Evolutionary conservation across 352 stramenopile genomes (phyloP), one percentile per base, ranked within the genome.

Genomic region (Phytophthora sansomeana): DNA sequence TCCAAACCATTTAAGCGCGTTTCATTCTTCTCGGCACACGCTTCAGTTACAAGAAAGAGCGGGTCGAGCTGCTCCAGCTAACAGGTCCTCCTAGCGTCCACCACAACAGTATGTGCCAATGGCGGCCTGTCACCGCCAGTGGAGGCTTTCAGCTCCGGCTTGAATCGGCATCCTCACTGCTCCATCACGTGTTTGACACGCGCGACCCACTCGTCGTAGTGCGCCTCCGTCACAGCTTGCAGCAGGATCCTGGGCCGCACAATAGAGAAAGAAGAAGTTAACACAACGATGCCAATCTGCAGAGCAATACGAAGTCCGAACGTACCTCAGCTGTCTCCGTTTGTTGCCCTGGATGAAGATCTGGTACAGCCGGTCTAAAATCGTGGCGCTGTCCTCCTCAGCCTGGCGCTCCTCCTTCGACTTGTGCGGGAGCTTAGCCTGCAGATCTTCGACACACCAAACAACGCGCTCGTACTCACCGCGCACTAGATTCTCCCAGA

Each of bases 391-490:
- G 24, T 65, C 57, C 28, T 74, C 62, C 26, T 67, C 32, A 30
- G 43, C 36, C 28, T 74, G 61, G 2, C 69, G 38, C 19, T 81
- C 68, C 11, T 70, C 50, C 3, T 44, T 36, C 7, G 63, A 59
- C 13, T 65, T 54, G 13, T 61, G 63, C 14, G 86, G 83, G 16
- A 94, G 62, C 55, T 85, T 83, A 3, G 79, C 83, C 21, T 91
- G 78, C 16, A 94, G 69, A 49, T 91, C 77, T 16, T 84, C 76
- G 5, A 92, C 61, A 49, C 80, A 85, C 67, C 62, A 73, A 13
- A 87, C 83, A n/a, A 91, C 79, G 10, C 83, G 86, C 33, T 91
- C 83, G 35, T 80, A 92, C 35, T 87, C 78, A 0, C 83, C 83
- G 24, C 75, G 78, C 26, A 83, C 63, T 19, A 92, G 72, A 28